Evolutionary conservation across 768 basidiomycete genomes (phyloP).

Genomic region (Asterophora lycoperdoides): DNA sequence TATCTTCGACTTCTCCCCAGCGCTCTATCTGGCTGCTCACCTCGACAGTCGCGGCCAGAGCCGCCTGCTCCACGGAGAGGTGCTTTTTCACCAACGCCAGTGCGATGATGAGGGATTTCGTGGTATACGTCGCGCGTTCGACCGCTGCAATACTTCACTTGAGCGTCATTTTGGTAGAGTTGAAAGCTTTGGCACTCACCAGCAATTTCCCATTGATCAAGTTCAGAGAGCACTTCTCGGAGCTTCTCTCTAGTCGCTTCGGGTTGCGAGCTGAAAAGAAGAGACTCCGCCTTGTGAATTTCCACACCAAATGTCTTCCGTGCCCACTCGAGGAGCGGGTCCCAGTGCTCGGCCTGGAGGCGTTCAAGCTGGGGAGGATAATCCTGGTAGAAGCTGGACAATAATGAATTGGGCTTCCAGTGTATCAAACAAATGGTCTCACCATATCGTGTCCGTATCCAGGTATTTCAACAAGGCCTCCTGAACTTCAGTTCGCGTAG

Average conservation of each 20-base stretch:
- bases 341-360: slow-evolving; percentile 83
- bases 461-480: slow-evolving; percentile 75
- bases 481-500: slow-evolving; percentile 57
- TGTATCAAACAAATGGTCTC: slow-evolving; percentile 12
- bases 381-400: slow-evolving; percentile 73
- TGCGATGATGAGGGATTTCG: slow-evolving; percentile 88
- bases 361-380: slow-evolving; percentile 69
- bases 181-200: slow-evolving; percentile 44
- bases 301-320: slow-evolving; percentile 60
- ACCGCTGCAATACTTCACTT: slow-evolving; percentile 53
- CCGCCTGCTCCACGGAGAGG: slow-evolving; percentile 79
- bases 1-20: slow-evolving; percentile 99
- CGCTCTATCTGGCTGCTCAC: slow-evolving; percentile 92
- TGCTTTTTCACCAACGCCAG: slow-evolving; percentile 77
- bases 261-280: slow-evolving; percentile 69
- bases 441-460: slow-evolving; percentile 95
- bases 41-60: slow-evolving; percentile 84
- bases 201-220: slow-evolving; percentile 86
- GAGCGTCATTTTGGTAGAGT: background rate
- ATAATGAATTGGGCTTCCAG: background rate
- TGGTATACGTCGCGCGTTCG: slow-evolving; percentile 84
- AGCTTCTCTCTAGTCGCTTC: slow-evolving; percentile 62
- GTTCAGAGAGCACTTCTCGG: slow-evolving; percentile 47
- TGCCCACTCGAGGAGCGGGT: slow-evolving; percentile 81
- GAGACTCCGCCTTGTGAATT: slow-evolving; percentile 64